Evolutionary conservation across 768 basidiomycete genomes (phyloP), one percentile per base, ranked within the genome.

Genomic region (Tylopilus intermedius): DNA sequence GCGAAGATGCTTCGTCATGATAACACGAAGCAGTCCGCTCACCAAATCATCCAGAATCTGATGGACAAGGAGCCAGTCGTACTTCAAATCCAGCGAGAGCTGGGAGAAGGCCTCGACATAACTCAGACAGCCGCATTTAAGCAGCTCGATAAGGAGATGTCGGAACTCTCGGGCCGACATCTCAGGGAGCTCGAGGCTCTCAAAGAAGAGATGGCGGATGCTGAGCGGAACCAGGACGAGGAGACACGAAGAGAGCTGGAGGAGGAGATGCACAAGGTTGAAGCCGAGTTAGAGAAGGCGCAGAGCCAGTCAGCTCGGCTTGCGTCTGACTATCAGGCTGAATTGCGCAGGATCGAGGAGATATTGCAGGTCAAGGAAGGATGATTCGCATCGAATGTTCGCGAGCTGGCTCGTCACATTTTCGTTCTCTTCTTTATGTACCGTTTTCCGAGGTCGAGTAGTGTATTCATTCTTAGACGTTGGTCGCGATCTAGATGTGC

Each of bases 1-100:
- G 79, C 78, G 11, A 62, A 59, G 41, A 58, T 81, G 15, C 51
- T 70, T 18, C 76, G 79, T 9, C 76, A 80, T 58, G 55, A 70
- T 42, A 67, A 74, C 50, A 75, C 73, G 7, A 53, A 65, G 4
- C 66, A 68, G 24, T 80, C 79, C 2, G 78, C 77, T 18, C 74
- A 73, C 32, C 62, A 49, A 2, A 78, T 84, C 55, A 56, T 84
- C 0, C 69, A 71, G 8, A 59, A 65, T 7, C 62, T 84, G 24
- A 53, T 79, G 10, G 58, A 64, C 40, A 76, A 73, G 32, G 61
- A 64, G 4, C 74, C 80, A 0, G 55, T 72, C 2, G 67, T 75
- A 0, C 69, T 84, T 8, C 75, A 72, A 27, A 81, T 84, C 37
- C 83, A 83, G 59, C 64, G 70, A 8, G 82, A 85, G 55, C 67